Evolutionary conservation across 768 basidiomycete genomes (phyloP), one percentile per base, ranked within the genome.

Genomic region (Xerocomellus amylosporus): DNA sequence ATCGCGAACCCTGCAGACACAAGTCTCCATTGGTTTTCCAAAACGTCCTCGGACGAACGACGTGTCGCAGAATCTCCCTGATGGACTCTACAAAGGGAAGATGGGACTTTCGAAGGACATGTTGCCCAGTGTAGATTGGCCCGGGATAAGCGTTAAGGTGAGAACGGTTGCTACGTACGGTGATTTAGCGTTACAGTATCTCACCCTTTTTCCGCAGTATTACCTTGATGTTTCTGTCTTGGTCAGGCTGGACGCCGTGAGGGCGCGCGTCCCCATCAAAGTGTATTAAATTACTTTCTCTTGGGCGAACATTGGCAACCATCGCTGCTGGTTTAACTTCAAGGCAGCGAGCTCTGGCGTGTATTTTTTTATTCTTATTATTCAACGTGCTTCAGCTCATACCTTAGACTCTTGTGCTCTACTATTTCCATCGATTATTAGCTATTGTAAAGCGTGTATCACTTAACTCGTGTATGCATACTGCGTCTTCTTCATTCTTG

Each of bases 171-270:
- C 28, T 45, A 30, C 56, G 28, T 33, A 37, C 19, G 26, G 54
- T 62, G 47, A 55, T 55, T 30, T 17, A 49, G 49, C 36, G n/a
- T n/a, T n/a, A n/a, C n/a, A n/a, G 41, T 15, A 19, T 38, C 60
- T 65, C 19, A 51, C 46, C 8, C 6, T 6, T 43, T 26, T 37
- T 58, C 28, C 20, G 12, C 62, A 90, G 88, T 88, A 88, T 70
- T 88, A 87, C 65, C 71, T 89, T 51, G 86, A 88, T 53, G 76
- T 87, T 31, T 85, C 85, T 46, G 86, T 89, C 38, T 70, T 85
- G 41, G 73, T 85, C 38, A 82, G 82, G 17, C 80, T 83, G 60
- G 85, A 88, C 60, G 79, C 82, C 54, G 67, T 83, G 44, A 78
- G 82, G 54, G 84, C 81, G 30, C 78, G 84, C 30, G 72, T 88